Evolutionary conservation across 345 rosid species (phyloP), one percentile per base, ranked within the genome.

Genomic region (Lumnitzera racemosa): DNA sequence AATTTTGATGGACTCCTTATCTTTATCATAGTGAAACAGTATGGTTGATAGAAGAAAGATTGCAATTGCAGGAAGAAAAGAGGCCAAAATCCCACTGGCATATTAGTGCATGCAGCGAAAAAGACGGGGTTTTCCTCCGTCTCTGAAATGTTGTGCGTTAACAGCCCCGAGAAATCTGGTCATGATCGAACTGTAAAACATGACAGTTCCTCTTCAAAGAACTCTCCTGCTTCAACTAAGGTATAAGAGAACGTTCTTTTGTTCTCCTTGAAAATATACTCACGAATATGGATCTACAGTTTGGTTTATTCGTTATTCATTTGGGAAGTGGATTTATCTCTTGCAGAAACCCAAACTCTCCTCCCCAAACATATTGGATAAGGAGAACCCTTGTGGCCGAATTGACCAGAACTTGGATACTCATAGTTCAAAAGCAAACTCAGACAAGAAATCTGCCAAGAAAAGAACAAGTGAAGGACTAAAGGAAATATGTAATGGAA

Each of bases 31-130:
- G 43, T 36, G 6, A 36, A 36, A 36, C 43, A 36, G 2, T 9
- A 36, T 36, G 11, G 43, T 36, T 36, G 43, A 36, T 36, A 7
- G 5, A 36, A 36, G 10, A 36, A 36, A 36, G 43, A 36, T 7
- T 36, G 43, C 10, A 7, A 36, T 36, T 36, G 9, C 43, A 91
- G 98, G 96, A 86, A 83, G 72, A 84, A 76, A 70, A 74, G 76
- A 55, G 98, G 98, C 25, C 81, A 77, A 16, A 74, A 52, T 27
- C 96, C 96, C 17, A 91, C 95, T 17, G 95, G 98, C 49, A 79
- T 80, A 15, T 67, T 88, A 41, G 81, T 72, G 24, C 83, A 67
- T 61, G 55, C 72, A 20, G 96, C 96, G 15, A 91, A 86, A 62
- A 75, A 69, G 47, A 74, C 69, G 63, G 98, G 98, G 47, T 85